Evolutionary conservation across 2,329 filamentous ascomycete species (phyloP).

Genomic region (Zalaria obscura): DNA sequence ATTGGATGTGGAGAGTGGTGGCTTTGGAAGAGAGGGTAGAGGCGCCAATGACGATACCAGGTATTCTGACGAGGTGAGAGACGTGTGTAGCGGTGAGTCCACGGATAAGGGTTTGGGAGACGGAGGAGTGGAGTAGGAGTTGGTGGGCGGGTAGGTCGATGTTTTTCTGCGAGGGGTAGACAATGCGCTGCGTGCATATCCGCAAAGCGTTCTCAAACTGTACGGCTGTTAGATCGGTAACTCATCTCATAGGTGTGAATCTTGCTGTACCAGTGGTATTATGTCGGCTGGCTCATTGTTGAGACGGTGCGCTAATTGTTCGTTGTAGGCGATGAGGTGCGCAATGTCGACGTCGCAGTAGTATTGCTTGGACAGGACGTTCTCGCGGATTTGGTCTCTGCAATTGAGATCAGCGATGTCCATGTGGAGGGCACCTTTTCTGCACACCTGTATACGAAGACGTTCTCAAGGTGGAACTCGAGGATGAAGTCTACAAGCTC

Average conservation of each 20-base stretch:
- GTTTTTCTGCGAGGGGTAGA: constrained; percentile 61
- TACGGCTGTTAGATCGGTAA: constrained; percentile 10
- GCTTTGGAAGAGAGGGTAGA: constrained; percentile 96
- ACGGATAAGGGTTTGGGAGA: constrained; percentile 81
- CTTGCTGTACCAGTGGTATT: constrained; percentile 63
- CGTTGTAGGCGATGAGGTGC: constrained; percentile 90
- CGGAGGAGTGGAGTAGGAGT: constrained; percentile 83
- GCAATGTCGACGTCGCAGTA: constrained; percentile 94
- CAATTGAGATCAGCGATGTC: constrained; percentile 16
- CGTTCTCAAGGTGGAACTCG: constrained; percentile 85
- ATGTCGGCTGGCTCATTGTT: constrained; percentile 83
- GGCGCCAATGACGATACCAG: constrained; percentile 93
- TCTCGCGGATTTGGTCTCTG: constrained; percentile 90
- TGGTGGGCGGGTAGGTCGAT: constrained; percentile 77
- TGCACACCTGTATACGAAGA: constrained; percentile 76
- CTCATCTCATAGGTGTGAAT: not conserved
- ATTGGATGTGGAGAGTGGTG: constrained; percentile 73
- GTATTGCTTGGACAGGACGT: constrained; percentile 85
- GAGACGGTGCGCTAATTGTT: constrained; percentile 81
- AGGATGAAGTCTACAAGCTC: constrained; percentile 84
- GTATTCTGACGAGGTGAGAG: constrained; percentile 86
- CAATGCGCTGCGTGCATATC: constrained; percentile 83
- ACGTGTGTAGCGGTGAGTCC: constrained; percentile 88
- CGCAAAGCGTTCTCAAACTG: constrained; percentile 86
- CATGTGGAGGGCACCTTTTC: not conserved